phyloP scores from a whole-genome alignment of 2,329 filamentous ascomycete species.

The Alternaria sp. region DNA sequence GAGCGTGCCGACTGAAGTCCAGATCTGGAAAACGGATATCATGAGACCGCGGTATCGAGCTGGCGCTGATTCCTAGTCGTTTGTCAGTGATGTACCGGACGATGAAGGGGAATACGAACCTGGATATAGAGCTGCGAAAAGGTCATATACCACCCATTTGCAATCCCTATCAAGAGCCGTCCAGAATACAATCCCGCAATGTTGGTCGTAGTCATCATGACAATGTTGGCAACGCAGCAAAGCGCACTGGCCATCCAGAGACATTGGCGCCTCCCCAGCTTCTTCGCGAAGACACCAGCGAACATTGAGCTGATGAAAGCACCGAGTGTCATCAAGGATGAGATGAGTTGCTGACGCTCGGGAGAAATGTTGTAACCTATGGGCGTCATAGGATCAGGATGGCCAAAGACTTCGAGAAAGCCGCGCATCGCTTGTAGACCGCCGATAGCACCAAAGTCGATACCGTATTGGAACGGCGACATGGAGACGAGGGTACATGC shows the following conservation, averaged over 20 bases:
- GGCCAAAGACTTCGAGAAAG: constrained; percentile 52
- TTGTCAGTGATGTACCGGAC: background rate
- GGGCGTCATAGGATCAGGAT: constrained; percentile 32
- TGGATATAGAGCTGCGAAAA: constrained; percentile 62
- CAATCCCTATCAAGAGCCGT: constrained; percentile 62
- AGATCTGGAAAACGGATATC: constrained; percentile 58
- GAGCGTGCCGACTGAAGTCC: constrained; percentile 53
- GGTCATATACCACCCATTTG: constrained; percentile 61
- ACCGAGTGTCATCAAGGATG: constrained; percentile 55
- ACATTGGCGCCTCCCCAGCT: constrained; percentile 52
- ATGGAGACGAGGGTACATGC: constrained; percentile 59
- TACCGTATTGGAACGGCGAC: constrained; percentile 61
- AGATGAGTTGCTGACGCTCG: constrained; percentile 53
- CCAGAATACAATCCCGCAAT: constrained; percentile 63
- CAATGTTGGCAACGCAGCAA: constrained; percentile 53
- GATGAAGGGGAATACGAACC: constrained; percentile 11
- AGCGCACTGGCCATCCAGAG: constrained; percentile 58
- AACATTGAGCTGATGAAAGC: constrained; percentile 53
- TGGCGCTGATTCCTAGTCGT: constrained; percentile 52
- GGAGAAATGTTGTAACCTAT: constrained; percentile 56
- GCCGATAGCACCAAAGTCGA: constrained; percentile 60
- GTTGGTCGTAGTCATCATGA: constrained; percentile 64
- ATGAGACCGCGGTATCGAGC: constrained; percentile 59
- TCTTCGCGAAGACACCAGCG: constrained; percentile 41
- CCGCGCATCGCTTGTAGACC: constrained; percentile 60